phyloP scores from a whole-genome alignment of 805 yeast genomes.

The Starmerella vaccinii region DNA sequence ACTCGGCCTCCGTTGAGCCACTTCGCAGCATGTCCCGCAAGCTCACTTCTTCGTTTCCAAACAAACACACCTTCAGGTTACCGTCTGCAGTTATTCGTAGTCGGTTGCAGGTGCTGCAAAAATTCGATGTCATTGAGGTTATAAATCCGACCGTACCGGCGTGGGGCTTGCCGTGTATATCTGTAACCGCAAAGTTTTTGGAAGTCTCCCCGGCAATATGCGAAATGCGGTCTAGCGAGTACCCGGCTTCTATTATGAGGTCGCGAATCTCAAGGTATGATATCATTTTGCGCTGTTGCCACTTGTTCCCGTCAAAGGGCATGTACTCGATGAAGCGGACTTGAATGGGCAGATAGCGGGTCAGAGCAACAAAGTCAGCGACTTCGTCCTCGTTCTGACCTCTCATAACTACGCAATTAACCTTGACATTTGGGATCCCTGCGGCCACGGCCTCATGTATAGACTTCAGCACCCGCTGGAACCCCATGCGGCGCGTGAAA shows the following conservation, averaged over 20 bases:
- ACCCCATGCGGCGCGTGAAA: constrained; percentile 44
- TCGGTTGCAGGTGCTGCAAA: constrained; percentile 45
- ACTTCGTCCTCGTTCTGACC: constrained; percentile 45
- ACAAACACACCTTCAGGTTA: constrained; percentile 44
- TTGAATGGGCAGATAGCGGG: constrained; percentile 36
- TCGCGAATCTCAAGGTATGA: constrained; percentile 38
- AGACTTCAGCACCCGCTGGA: constrained; percentile 37
- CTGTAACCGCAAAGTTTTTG: constrained; percentile 37
- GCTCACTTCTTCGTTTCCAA: constrained; percentile 44
- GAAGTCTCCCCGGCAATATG: constrained; percentile 40
- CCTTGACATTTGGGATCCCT: constrained; percentile 39
- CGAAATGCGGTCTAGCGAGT: constrained; percentile 12
- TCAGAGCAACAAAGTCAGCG: constrained; percentile 38
- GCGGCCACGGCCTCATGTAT: constrained; percentile 38
- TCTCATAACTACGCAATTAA: constrained; percentile 44
- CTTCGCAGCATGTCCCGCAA: constrained; percentile 38
- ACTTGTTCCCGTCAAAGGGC: constrained; percentile 50
- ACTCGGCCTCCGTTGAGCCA: constrained; percentile 32
- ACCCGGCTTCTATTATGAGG: constrained; percentile 26
- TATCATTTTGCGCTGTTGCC: constrained; percentile 40
- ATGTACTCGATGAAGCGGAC: constrained; percentile 48
- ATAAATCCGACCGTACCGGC: constrained; percentile 43
- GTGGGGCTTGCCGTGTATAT: constrained; percentile 25
- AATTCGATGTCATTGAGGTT: constrained; percentile 46
- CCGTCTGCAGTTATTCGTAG: constrained; percentile 45